Base-by-base conservation (phyloP, 768 basidiomycete species). In the Lactifluus pinguis region DNA sequence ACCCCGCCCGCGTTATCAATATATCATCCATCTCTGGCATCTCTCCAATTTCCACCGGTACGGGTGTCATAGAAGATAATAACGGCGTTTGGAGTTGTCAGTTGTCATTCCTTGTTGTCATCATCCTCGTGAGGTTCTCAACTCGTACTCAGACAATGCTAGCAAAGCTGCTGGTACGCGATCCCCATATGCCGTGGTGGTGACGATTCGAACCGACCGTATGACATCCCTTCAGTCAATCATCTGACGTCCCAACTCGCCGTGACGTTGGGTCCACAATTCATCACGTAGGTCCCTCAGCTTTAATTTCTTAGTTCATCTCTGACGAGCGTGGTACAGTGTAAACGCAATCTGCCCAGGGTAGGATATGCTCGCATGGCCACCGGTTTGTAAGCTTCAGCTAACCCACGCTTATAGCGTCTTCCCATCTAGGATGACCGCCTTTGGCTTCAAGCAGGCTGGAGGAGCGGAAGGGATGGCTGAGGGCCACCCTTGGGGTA, bases 321-420 rank as follows among this genome's bases (percentile, higher is more conserved):
- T 41, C 41, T 61, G 7, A 50, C 47, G 10, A 59, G 19, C 57
- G 49, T 48, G 6, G 21, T 34, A 7, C 63, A 90, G 87, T 57
- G 89, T 92, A 5, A 93, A 93, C 65, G 89, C 90, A 2, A 89
- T 92, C 54, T 80, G 85, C 45, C 90, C 90, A 0, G 90, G 90
- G 88, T 89, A 69, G 52, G 74, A 63, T 47, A 44, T 48, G 15
- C 48, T 19, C 34, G 4, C 13, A 19, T 1, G 32, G 17, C 17
- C 25, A 25, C 15, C 49, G 3, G 21, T 6, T 34, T 25, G 38
- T 39, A 25, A 13, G 11, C 36, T 44, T 3, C 10, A 14, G 32
- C 25, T 53, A 32, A 53, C 29, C 7, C 49, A 9, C 41, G 13
- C 44, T 25, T 38, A 4, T 64, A 86, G 86, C 1, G 73, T 90